Base-by-base conservation (phyloP, 805 yeast species). In the Candida ficus region DNA sequence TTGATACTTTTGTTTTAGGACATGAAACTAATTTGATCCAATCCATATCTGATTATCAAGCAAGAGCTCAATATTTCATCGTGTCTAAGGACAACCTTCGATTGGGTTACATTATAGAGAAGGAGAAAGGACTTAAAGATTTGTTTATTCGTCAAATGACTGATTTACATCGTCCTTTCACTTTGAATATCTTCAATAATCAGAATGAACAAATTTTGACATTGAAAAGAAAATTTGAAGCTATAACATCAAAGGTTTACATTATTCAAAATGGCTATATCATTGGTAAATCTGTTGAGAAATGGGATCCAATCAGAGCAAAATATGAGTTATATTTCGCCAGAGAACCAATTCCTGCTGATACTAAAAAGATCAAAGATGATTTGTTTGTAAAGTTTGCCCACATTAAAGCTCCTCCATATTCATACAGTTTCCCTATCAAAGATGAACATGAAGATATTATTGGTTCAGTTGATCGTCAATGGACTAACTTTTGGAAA, bases 221-320 rank as follows among this genome's bases (percentile, higher is more conserved):
- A 4, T 19, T 29, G 5, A 21, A 38, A 18, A 28, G 42, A 29
- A 38, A 26, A 13, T 34, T 13, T 23, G 17, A 32, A 13, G 12
- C 29, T 18, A 7, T 39, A 5, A 39, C 33, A 3, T 39, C 42
- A 21, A 39, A 35, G 8, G 32, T 39, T 3, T 25, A 18, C 9
- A n/a, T 39, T 8, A 25, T 39, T 14, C 18, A 34, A 7, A 19
- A 39, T 29, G 42, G 42, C 2, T 22, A 12, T 6, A 20, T 39
- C 12, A 32, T 34, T 22, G 42, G 42, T 7, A 35, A 29, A 10
- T 20, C 30, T 19, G 28, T 29, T 7, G 42, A 39, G 31, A 39
- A 16, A n/a, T 38, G 27, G 25, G 25, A 27, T 29, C 18, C 19
- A 7, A 9, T 38, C 7, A 29, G 19, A 23, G 33, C 34, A 28